phyloP scores from a whole-genome alignment of 805 yeast genomes.

The Henningerozyma blattae region DNA sequence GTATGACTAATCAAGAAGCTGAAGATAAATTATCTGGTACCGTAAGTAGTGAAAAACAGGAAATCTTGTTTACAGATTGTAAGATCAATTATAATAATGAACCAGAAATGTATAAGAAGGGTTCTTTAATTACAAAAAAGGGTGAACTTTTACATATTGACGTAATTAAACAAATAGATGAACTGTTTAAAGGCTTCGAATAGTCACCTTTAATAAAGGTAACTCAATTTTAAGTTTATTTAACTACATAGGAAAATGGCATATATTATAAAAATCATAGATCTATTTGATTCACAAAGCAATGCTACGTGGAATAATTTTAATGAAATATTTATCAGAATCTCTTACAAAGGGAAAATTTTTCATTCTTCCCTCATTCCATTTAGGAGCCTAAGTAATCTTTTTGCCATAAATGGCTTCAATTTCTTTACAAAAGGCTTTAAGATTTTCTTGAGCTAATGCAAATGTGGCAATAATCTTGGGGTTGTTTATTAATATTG shows the following conservation, averaged over 20 bases:
- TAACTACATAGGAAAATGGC: too few species aligned
- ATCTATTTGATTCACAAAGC: too few species aligned
- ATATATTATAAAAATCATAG: too few species aligned
- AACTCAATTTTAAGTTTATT: too few species aligned
- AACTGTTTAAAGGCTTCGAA: conserved; percentile 25
- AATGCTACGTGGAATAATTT: conserved; percentile 46
- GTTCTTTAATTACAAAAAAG: conserved; percentile 40
- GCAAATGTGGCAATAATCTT: conserved; percentile 83
- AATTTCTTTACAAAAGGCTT: conserved; percentile 31
- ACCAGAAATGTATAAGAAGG: conserved; percentile 79
- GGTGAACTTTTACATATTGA: conserved; percentile 37
- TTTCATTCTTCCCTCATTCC: conserved; percentile 42
- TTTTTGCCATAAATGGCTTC: conserved; percentile 34
- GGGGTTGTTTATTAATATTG: conserved; percentile 68
- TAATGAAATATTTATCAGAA: conserved; percentile 85
- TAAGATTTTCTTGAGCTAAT: conserved; percentile 56
- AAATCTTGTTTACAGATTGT: conserved; percentile 64
- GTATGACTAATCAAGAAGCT: conserved; percentile 65
- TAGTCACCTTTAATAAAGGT: too few species aligned
- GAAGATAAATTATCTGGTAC: conserved; percentile 72
- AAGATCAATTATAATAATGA: conserved; percentile 86
- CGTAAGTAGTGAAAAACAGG: conserved; percentile 74
- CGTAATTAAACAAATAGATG: conserved; percentile 28
- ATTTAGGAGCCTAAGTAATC: conserved; percentile 50
- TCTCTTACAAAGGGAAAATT: conserved; percentile 66